phyloP scores from a whole-genome alignment of 2,329 filamentous ascomycete species.

The Alternaria burnsii region DNA sequence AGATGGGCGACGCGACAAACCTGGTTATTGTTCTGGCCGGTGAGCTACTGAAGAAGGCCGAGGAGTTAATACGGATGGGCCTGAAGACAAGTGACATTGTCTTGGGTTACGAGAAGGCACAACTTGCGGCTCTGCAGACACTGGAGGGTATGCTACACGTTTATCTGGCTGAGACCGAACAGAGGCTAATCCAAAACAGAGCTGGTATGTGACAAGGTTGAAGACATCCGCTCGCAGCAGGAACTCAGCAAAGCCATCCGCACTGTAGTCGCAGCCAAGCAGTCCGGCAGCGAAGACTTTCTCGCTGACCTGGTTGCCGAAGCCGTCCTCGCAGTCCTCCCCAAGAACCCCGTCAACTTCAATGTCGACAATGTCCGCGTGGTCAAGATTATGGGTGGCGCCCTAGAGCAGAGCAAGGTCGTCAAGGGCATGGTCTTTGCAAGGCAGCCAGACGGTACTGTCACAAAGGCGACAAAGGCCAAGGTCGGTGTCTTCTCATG shows the following conservation, averaged over 20 bases:
- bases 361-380: slow-evolving; percentile 99
- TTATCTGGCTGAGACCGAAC: background rate
- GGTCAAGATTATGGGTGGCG: slow-evolving; percentile 99
- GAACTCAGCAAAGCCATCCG: slow-evolving; percentile 95
- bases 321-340: slow-evolving; percentile 82
- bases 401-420: slow-evolving; percentile 90
- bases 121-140: slow-evolving; percentile 83
- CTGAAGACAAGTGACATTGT: slow-evolving; percentile 98
- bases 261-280: slow-evolving; percentile 96
- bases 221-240: slow-evolving; percentile 78
- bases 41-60: slow-evolving; percentile 94
- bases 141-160: slow-evolving; percentile 69
- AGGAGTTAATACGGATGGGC: slow-evolving; percentile 95
- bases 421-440: slow-evolving; percentile 99
- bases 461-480: slow-evolving; percentile 91
- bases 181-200: slow-evolving; percentile 58
- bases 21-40: slow-evolving; percentile 95
- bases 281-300: slow-evolving; percentile 90
- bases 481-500: slow-evolving; percentile 98
- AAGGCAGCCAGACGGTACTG: slow-evolving; percentile 85
- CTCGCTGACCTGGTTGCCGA: slow-evolving; percentile 88
- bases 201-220: slow-evolving; percentile 88
- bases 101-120: slow-evolving; percentile 92
- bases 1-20: slow-evolving; percentile 99
- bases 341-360: slow-evolving; percentile 95